Evolutionary conservation across 352 stramenopile genomes (phyloP).

Genomic region (Peronospora farinosa): DNA sequence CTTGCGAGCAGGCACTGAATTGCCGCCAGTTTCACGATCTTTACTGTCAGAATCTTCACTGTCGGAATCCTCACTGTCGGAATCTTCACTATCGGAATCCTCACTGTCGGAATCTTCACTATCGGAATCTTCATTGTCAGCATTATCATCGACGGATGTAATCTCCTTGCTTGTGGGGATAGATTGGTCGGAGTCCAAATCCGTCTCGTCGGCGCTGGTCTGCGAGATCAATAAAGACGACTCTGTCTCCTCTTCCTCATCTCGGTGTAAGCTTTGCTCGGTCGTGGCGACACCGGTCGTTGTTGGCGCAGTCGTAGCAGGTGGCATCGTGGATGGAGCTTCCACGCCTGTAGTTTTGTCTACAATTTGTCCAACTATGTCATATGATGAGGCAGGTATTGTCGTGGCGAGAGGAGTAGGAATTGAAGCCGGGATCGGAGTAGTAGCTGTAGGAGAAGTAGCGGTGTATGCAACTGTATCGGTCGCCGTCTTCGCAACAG

Average conservation of each 20-base stretch:
- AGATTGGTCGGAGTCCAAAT: slow-evolving; percentile 18
- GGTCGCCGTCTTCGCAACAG: slow-evolving; percentile 2
- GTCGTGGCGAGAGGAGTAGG: background rate
- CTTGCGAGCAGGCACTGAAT: background rate
- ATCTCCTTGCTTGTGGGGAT: slow-evolving; percentile 18
- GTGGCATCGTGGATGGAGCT: slow-evolving; percentile 1
- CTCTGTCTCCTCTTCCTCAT: slow-evolving; percentile 8
- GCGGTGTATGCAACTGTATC: slow-evolving; percentile 6
- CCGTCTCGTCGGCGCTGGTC: slow-evolving; percentile 5
- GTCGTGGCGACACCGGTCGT: slow-evolving; percentile 6
- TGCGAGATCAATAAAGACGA: too few relatives aligned
- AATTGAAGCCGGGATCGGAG: too few relatives aligned
- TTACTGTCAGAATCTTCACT: slow-evolving; percentile 13
- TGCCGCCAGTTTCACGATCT: background rate
- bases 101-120: too few relatives aligned
- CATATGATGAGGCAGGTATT: background rate
- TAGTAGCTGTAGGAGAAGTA: too few relatives aligned
- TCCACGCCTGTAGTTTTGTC: slow-evolving; percentile 7
- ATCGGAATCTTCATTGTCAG: too few relatives aligned
- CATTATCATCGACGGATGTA: slow-evolving; percentile 17
- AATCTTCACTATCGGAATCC: background rate
- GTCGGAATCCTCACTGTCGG: background rate
- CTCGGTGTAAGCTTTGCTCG: slow-evolving; percentile 3
- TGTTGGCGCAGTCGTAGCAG: slow-evolving; percentile 4
- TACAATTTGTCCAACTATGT: slow-evolving; percentile 4